Evolutionary conservation across 2,329 filamentous ascomycete genomes (phyloP), one percentile per base, ranked within the genome.

Genomic region (Sarocladium kiliense): DNA sequence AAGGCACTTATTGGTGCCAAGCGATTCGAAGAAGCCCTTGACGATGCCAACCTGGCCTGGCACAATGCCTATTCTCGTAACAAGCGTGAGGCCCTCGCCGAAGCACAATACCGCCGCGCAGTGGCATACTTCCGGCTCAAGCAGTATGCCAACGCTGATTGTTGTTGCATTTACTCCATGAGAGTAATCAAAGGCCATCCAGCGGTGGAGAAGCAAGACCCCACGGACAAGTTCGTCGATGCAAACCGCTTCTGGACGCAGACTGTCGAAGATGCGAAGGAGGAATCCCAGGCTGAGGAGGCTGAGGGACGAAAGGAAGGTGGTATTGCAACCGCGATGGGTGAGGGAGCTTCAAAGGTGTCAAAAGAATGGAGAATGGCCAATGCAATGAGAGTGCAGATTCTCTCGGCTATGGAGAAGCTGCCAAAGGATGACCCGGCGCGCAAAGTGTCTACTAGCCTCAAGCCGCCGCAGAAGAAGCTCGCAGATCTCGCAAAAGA

Each of bases 71-170:
- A 74, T 25, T 78, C 86, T 18, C 87, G 93, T 39, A 88, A 81
- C 30, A 88, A 86, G 63, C 84, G 88, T 53, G 84, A 90, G 60
- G 79, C 88, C 27, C 90, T 97, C 68, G 78, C 85, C 45, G 82
- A 90, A n/a, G 87, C 89, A 1, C 90, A 97, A 64, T 83, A 94
- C 64, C 84, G 92, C 62, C 84, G 93, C 36, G 88, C 84, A 4
- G 82, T 96, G 12, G 81, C 87, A 11, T 77, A 93, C 25, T 88
- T 84, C 68, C 82, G 85, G 50, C 74, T 91, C 39, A 82, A 81
- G 32, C 79, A 82, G 54, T 90, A 85, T 62, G 91, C 86, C 3
- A 87, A 97, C 70, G 87, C 91, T 1, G 80, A 86, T 57, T 81
- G 84, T 61, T 82, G 92, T 59, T 83, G 92, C 19, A 74, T 76